phyloP scores from a whole-genome alignment of 2,329 filamentous ascomycete genomes.

The Cladobotryum mycophilum region DNA sequence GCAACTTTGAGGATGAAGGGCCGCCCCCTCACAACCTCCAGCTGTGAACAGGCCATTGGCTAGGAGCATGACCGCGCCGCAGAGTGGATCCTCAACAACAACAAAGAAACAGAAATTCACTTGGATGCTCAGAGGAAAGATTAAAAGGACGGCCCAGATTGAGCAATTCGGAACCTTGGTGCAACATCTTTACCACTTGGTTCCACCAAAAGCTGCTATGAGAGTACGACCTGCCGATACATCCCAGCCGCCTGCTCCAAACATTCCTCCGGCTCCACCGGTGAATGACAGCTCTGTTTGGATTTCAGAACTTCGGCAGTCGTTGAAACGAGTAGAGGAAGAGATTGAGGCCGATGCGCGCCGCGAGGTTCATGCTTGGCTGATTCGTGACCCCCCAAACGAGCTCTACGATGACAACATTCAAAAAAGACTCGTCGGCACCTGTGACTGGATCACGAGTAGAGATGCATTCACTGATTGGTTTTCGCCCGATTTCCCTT shows the following conservation, averaged over 20 bases:
- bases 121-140: constrained; percentile 13
- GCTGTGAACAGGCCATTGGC: not conserved
- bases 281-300: not conserved
- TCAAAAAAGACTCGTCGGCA: constrained; percentile 15
- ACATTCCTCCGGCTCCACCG: not conserved
- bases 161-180: constrained; percentile 7
- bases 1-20: not conserved
- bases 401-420: constrained; percentile 17
- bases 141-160: constrained; percentile 7
- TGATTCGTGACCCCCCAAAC: constrained; percentile 7
- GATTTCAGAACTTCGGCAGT: not conserved
- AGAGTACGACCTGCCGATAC: too few species aligned
- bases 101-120: constrained; percentile 7
- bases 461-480: constrained; percentile 14
- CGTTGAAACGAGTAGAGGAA: not conserved
- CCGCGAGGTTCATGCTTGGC: constrained; percentile 15
- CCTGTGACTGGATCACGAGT: constrained; percentile 23
- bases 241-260: not conserved
- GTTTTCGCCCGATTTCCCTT: constrained; percentile 8
- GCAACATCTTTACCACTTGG: constrained; percentile 10
- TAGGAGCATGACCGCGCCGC: not conserved
- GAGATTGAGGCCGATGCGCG: constrained; percentile 4
- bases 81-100: not conserved
- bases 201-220: not conserved
- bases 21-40: not conserved